Base-by-base conservation (phyloP, 306 rosid species). In the Morella rubra region DNA sequence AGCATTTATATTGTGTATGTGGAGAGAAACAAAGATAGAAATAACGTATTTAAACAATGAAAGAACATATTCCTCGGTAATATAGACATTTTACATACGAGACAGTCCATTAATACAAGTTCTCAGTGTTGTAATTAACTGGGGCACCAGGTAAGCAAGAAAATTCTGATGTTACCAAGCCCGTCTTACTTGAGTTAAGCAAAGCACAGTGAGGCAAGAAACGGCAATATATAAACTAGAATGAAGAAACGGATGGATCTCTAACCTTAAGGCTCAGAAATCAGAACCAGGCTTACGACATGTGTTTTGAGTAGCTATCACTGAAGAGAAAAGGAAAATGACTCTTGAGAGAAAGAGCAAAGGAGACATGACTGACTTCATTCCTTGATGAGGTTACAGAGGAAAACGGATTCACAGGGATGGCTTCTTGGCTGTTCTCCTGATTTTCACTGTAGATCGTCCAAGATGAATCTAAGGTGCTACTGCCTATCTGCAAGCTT, bases 281-380 rank as follows among this genome's bases (percentile, higher is more conserved):
- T 27, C 47, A 58, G 0, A 8, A 24, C 22, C 37, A 76, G n/a
- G 56, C 22, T 62, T 13, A 44, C 44, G 67, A 47, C 14, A 60
- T 12, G 3, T 51, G 12, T 60, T 47, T 5, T 59, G 37, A 7
- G 61, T 9, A 32, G 37, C 58, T 42, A 41, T 14, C 62, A 44
- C 56, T 47, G 5, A 58, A 54, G 4, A 66, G 13, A 32, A 51
- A 37, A 22, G 7, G 12, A 76, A 37, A 11, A 49, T 27, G 32
- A 0, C 16, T 32, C 37, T 32, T 32, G 37, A 32, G 37, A 32
- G 37, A 32, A 2, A 32, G 37, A 32, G 37, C 37, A 32, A 32
- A 32, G 58, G 64, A 32, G 42, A 69, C 12, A 32, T 5, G 71
- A 58, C 70, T 69, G 41, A 69, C 81, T 71, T 44, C 80, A 69